Percentiles rank a stretch among this genome's conserved stretches.
Conservation (phyloP, 202 grass and related monocot species). For the Carex arenaria region DNA sequence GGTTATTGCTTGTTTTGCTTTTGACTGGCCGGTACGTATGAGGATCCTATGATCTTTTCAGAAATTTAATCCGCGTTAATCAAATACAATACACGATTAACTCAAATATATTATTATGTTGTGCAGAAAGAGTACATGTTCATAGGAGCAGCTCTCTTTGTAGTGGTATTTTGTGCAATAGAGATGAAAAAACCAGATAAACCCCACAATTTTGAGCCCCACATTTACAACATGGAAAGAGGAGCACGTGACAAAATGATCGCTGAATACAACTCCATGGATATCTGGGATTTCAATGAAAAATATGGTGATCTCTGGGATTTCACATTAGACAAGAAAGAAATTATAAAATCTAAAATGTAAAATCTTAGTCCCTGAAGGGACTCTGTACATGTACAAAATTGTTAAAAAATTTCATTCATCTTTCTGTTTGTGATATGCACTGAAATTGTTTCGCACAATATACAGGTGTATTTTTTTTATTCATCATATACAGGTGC, state of each 20-base stretch:
- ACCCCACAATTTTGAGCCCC: conserved; percentile 91
- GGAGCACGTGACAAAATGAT: conserved; percentile 85
- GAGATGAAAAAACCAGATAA: conserved; percentile 90
- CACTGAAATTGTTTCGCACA: no score
- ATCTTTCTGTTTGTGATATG: background rate
- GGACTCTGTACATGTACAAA: background rate
- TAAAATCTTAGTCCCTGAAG: conserved; percentile 11
- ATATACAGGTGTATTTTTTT: no score
- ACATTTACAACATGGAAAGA: conserved; percentile 97
- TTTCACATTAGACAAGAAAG: conserved; percentile 79
- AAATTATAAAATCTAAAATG: conserved; percentile 43
- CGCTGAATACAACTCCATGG: conserved; percentile 84
- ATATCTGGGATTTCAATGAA: conserved; percentile 99
- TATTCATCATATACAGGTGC: background rate
- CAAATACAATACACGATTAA: no score
- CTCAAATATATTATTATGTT: conserved; percentile 8
- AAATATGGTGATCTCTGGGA: conserved; percentile 98
- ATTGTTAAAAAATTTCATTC: background rate
- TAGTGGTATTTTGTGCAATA: conserved; percentile 69
- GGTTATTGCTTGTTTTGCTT: conserved; percentile 62
- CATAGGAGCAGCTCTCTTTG: conserved; percentile 74
- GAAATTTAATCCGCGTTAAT: background rate
- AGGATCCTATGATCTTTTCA: background rate
- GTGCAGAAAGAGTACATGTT: conserved; percentile 82
- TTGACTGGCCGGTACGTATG: conserved; percentile 58